These are phyloP conservation scores for Trichophyton equinum DNA, from an alignment of 2,329 filamentous ascomycete species.

Conservation along the genomic window DNA sequence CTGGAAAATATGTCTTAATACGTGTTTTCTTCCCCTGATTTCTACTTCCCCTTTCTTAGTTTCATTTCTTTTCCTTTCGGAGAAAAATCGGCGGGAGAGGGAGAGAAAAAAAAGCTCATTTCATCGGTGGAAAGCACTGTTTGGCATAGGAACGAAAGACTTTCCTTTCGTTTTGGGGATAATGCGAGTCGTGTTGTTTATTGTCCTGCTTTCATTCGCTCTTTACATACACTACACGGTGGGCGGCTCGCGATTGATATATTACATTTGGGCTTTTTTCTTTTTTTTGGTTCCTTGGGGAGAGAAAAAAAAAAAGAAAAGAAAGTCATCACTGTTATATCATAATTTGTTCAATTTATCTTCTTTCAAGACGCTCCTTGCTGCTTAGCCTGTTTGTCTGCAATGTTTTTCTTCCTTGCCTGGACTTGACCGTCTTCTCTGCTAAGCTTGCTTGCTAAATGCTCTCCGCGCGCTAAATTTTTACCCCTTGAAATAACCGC, in stretches of 20 bases:
- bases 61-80: slow-evolving; percentile 6
- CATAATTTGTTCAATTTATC: neutral
- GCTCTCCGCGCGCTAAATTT: neutral
- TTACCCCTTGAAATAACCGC: neutral
- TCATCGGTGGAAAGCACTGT: slow-evolving; percentile 4
- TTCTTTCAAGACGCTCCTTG: neutral
- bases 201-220: neutral
- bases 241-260: slow-evolving; percentile 1
- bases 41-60: neutral
- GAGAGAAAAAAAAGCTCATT: neutral
- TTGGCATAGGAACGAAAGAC: slow-evolving; percentile 3
- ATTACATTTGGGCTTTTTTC: neutral
- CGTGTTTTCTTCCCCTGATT: neutral
- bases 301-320: neutral
- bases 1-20: slow-evolving; percentile 4
- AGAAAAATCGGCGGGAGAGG: neutral
- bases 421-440: neutral
- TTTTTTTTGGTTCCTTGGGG: neutral
- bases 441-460: neutral
- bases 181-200: neutral
- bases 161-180: neutral
- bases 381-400: neutral
- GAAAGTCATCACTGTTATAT: slow-evolving; percentile 1
- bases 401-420: neutral
- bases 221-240: slow-evolving; percentile 1